Conservation (phyloP, 768 basidiomycete species). For the Nevesoporus exiguus region DNA sequence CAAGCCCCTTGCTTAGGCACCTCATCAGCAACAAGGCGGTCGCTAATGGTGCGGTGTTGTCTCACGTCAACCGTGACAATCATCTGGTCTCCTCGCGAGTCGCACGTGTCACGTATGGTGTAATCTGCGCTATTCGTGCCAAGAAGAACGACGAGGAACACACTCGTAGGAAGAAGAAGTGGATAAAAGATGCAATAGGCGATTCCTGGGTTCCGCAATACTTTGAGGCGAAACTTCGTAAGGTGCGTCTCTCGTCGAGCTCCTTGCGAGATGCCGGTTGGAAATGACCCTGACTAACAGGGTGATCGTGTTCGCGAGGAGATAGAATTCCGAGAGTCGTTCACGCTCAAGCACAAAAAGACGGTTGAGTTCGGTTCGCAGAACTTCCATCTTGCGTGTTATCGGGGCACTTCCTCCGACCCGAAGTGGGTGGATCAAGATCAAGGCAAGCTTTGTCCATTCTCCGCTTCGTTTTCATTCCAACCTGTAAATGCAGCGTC, state of each 20-base stretch:
- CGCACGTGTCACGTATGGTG: background rate
- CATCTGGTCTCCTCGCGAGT: background rate
- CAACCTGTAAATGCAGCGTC: conserved; percentile 2
- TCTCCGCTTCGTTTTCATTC: background rate
- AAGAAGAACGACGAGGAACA: background rate
- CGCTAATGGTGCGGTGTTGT: conserved; percentile 8
- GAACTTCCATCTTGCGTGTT: background rate
- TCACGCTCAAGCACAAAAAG: background rate
- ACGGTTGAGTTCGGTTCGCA: background rate
- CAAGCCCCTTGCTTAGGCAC: too few relatives aligned
- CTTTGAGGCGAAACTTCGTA: background rate
- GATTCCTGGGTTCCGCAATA: background rate
- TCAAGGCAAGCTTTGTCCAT: background rate
- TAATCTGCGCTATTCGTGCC: background rate
- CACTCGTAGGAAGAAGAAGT: background rate
- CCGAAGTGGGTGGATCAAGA: background rate
- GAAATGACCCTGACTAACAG: background rate
- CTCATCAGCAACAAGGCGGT: too few relatives aligned
- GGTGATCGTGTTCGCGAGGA: background rate
- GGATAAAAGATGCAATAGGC: background rate
- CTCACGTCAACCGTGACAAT: background rate
- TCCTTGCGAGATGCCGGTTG: background rate
- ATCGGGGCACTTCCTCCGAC: background rate
- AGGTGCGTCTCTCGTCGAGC: background rate
- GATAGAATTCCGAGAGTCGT: background rate